Evolutionary conservation across 1,284 basidiomycete species (phyloP).

Genomic region (Neonothopanus nambi): DNA sequence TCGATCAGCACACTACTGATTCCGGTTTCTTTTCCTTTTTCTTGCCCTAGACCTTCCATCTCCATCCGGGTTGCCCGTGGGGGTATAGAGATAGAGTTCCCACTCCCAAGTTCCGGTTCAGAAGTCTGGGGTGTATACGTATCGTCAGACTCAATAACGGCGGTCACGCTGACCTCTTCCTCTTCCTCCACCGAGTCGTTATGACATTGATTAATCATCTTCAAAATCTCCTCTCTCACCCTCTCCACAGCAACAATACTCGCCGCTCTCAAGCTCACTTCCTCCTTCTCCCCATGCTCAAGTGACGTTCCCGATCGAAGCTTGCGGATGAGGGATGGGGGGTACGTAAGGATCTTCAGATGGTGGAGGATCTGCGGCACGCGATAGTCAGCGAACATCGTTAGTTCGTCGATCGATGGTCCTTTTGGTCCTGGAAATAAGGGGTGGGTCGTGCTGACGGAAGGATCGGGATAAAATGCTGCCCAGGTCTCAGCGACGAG

Average conservation of each 20-base stretch:
- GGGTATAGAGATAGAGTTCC: no score
- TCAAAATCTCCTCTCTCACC: slow-evolving; percentile 55
- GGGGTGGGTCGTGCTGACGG: slow-evolving; percentile 52
- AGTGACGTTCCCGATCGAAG: slow-evolving; percentile 47
- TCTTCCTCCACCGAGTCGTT: slow-evolving; percentile 18
- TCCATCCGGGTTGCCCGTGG: no score
- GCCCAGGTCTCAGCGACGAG: slow-evolving; percentile 85
- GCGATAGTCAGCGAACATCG: slow-evolving; percentile 88
- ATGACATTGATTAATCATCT: no score
- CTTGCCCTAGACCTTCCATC: no score
- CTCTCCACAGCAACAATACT: slow-evolving; percentile 79
- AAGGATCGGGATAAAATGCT: slow-evolving; percentile 63
- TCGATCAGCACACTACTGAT: slow-evolving; percentile 81
- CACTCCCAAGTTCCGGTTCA: no score
- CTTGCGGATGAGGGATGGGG: slow-evolving; percentile 49
- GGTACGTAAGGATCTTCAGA: slow-evolving; percentile 69
- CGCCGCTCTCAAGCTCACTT: slow-evolving; percentile 69
- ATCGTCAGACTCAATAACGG: neutral
- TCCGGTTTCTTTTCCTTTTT: slow-evolving; percentile 8
- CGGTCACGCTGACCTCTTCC: slow-evolving; percentile 16
- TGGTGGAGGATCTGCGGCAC: slow-evolving; percentile 85
- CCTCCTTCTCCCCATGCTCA: slow-evolving; percentile 59
- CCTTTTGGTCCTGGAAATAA: slow-evolving; percentile 61
- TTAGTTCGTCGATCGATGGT: slow-evolving; percentile 62
- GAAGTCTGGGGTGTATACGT: no score